Evolutionary conservation across 768 basidiomycete genomes (phyloP), one percentile per base, ranked within the genome.

Genomic region (Podaxis sp.): DNA sequence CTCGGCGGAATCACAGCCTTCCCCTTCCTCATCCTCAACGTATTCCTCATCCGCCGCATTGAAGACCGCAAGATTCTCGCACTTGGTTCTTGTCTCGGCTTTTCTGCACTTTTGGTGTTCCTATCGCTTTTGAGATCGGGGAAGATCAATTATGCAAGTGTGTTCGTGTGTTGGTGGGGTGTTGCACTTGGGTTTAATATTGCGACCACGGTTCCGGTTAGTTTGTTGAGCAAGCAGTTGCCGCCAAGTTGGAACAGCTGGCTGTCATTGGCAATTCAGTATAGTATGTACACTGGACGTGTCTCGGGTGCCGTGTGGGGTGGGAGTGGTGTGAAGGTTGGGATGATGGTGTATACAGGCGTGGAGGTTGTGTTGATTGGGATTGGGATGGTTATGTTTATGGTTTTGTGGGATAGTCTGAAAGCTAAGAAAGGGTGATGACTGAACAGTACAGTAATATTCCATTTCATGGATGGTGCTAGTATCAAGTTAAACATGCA

Each of bases 161-260:
- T 88, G 42, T 78, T 77, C 56, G 69, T 80, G 3, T 80, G 79
- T 66, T 82, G 86, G 85, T 81, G 82, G 75, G 77, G 82, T 49
- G 76, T 88, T 19, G 87, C 89, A 26, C 77, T 89, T 2, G 88
- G 89, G 1, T 90, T 90, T 76, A 89, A 90, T 71, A 75, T 89
- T 9, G 82, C 86, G 24, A 87, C 82, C 64, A 89, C 87, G 1
- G 83, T 85, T 58, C 89, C 89, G 30, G 75, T 89, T 63, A 86
- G 85, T 63, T 70, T 88, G 61, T 72, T 90, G 24, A 86, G 84
- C 65, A 90, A 90, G 72, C 88, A 87, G 71, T 77, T 90, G 39
- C 87, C 89, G 2, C 77, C 79, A 3, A 73, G 73, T 63, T 89
- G 85, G 85, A 90, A 88, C 67, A 76, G 78, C 24, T 75, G 78